A percentile compares a stretch with the other conserved stretches of the same genome.
phyloP scores from a whole-genome alignment of 805 yeast genomes.

The Candida tallmaniae region DNA sequence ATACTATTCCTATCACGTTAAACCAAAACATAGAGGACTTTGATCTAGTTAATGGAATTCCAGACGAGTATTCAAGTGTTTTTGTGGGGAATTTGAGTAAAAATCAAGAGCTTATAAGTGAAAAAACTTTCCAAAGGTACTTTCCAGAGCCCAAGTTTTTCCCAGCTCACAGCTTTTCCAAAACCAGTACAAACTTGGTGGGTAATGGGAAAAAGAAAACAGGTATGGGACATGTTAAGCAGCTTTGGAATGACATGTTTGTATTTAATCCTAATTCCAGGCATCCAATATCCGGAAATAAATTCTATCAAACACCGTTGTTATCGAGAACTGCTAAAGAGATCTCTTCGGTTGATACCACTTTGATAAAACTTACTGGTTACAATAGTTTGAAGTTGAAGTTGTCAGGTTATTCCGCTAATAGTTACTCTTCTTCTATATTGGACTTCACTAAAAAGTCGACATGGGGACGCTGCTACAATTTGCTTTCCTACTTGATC shows the following conservation, averaged over 20 bases:
- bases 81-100: conserved; percentile 15
- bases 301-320: conserved; percentile 36
- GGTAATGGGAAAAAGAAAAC: neutral
- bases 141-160: conserved; percentile 23
- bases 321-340: conserved; percentile 28
- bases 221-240: conserved; percentile 22
- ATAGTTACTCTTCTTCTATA: conserved; percentile 21
- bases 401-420: conserved; percentile 30
- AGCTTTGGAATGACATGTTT: conserved; percentile 30
- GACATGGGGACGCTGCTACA: conserved; percentile 50
- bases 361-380: conserved; percentile 23
- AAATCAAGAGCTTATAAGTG: conserved; percentile 22
- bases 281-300: conserved; percentile 31
- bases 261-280: conserved; percentile 25
- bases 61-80: conserved; percentile 21
- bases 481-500: conserved; percentile 63
- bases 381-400: conserved; percentile 22
- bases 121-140: conserved; percentile 21
- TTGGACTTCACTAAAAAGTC: conserved; percentile 30
- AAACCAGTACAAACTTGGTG: no score
- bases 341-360: conserved; percentile 31
- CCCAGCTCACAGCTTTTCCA: neutral
- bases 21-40: conserved; percentile 29
- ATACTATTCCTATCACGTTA: conserved; percentile 60
- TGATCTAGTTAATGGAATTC: conserved; percentile 19